Conservation (phyloP, 495 filamentous ascomycete species). For the Xanthoparmelia taractica region DNA sequence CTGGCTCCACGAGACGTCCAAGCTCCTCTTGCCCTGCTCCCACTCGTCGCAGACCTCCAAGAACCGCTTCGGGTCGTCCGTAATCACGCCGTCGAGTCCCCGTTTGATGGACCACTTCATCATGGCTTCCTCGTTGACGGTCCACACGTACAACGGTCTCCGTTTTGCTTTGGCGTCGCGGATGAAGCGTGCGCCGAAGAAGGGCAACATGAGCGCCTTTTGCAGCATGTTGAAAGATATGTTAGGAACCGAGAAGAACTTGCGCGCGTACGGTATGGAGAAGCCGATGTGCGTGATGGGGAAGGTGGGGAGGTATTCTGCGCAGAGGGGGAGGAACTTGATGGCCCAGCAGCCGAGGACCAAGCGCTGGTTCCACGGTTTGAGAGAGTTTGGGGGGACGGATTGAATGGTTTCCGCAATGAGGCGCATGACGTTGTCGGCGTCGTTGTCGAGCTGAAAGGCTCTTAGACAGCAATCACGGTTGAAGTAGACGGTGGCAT, state of each 20-base stretch:
- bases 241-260: slow-evolving; percentile 54
- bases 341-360: slow-evolving; percentile 73
- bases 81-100: slow-evolving; percentile 49
- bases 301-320: slow-evolving; percentile 57
- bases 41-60: slow-evolving; percentile 37
- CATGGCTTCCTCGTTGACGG: slow-evolving; percentile 63
- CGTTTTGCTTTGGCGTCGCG: slow-evolving; percentile 45
- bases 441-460: slow-evolving; percentile 56
- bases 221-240: slow-evolving; percentile 71
- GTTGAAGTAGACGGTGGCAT: not conserved
- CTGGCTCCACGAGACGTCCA: slow-evolving; percentile 15
- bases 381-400: slow-evolving; percentile 35
- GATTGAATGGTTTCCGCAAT: slow-evolving; percentile 54
- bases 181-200: slow-evolving; percentile 53
- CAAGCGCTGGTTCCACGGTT: slow-evolving; percentile 63
- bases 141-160: slow-evolving; percentile 69
- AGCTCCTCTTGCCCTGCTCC: slow-evolving; percentile 23
- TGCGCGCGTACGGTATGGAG: slow-evolving; percentile 57
- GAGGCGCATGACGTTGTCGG: slow-evolving; percentile 57
- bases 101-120: slow-evolving; percentile 66
- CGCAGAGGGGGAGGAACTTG: slow-evolving; percentile 53
- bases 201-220: slow-evolving; percentile 53
- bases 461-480: slow-evolving; percentile 7
- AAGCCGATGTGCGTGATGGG: slow-evolving; percentile 66
- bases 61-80: slow-evolving; percentile 48